Conservation (phyloP, 306 rosid species). For the Morella rubra region DNA sequence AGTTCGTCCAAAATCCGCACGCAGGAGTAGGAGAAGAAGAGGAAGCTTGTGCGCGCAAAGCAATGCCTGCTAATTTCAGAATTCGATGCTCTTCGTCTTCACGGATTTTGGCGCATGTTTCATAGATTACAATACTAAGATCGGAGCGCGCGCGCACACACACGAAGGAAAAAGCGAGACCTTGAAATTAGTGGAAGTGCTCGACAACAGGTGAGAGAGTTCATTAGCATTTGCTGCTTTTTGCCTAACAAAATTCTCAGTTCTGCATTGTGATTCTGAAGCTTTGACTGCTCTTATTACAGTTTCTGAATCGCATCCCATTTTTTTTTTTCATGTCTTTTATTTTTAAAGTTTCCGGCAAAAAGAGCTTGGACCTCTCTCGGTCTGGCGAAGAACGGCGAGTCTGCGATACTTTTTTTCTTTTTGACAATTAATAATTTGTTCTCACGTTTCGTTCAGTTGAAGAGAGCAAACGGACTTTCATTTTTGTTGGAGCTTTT, state of each 20-base stretch:
- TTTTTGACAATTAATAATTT: background rate
- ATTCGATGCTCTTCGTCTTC: constrained; percentile 32
- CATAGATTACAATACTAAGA: background rate
- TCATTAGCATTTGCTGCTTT: constrained; percentile 2
- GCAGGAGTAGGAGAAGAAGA: constrained; percentile 18
- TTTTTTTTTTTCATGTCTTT: background rate
- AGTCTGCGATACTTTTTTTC: background rate
- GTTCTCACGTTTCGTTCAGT: background rate
- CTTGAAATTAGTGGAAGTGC: constrained; percentile 8
- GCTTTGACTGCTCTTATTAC: background rate
- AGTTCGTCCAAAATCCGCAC: constrained; percentile 26
- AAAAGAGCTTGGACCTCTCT: background rate
- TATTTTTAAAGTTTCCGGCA: background rate
- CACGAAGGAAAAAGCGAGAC: background rate
- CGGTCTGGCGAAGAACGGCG: constrained; percentile 4
- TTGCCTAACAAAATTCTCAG: background rate
- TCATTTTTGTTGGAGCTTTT: background rate
- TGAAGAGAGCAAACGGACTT: constrained; percentile 8
- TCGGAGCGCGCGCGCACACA: background rate
- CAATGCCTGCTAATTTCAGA: constrained; percentile 58
- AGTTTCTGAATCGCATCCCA: background rate
- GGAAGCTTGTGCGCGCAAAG: constrained; percentile 55
- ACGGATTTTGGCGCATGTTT: constrained; percentile 29
- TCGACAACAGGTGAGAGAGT: background rate
- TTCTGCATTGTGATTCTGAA: constrained; percentile 24